phyloP scores from a whole-genome alignment of 371 early-diverging fungal species.

The Apophysomyces trapeziformis region DNA sequence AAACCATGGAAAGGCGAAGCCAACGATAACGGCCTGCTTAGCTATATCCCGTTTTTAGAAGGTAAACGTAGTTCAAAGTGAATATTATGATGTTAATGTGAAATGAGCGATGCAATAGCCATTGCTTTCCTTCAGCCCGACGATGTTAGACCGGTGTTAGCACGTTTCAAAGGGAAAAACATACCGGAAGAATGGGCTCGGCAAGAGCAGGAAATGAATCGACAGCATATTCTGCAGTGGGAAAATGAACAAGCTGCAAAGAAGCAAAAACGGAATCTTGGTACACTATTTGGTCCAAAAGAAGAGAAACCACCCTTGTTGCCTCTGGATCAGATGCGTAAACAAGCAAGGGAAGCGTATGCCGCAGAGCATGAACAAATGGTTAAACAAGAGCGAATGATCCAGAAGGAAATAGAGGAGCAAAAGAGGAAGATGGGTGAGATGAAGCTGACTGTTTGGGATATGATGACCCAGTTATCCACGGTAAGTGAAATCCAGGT shows the following conservation, averaged over 20 bases:
- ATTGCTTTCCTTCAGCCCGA: slow-evolving; percentile 74
- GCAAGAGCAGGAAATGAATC: slow-evolving; percentile 72
- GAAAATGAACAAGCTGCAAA: slow-evolving; percentile 69
- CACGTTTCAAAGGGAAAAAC: slow-evolving; percentile 68
- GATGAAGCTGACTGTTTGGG: slow-evolving; percentile 77
- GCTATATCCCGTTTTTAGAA: slow-evolving; percentile 92
- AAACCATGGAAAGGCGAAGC: slow-evolving; percentile 89
- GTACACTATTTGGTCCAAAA: slow-evolving; percentile 43
- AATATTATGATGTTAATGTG: background rate
- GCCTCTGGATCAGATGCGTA: slow-evolving; percentile 61
- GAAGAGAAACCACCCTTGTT: slow-evolving; percentile 54
- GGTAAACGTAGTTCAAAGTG: slow-evolving; percentile 36
- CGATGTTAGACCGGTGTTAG: slow-evolving; percentile 76
- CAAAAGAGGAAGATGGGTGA: slow-evolving; percentile 63
- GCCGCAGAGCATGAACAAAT: slow-evolving; percentile 54
- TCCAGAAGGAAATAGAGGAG: slow-evolving; percentile 60
- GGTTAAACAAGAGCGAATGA: slow-evolving; percentile 57
- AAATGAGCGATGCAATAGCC: slow-evolving; percentile 35
- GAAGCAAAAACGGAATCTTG: slow-evolving; percentile 46
- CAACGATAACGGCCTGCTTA: slow-evolving; percentile 79
- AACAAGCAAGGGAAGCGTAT: slow-evolving; percentile 63
- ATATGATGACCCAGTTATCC: slow-evolving; percentile 61
- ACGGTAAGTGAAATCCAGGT: slow-evolving; percentile 32
- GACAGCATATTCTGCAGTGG: slow-evolving; percentile 69
- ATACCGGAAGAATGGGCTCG: slow-evolving; percentile 74